Base-by-base conservation (phyloP, 139 green algal genomes). In the Chlorella vulgaris region DNA sequence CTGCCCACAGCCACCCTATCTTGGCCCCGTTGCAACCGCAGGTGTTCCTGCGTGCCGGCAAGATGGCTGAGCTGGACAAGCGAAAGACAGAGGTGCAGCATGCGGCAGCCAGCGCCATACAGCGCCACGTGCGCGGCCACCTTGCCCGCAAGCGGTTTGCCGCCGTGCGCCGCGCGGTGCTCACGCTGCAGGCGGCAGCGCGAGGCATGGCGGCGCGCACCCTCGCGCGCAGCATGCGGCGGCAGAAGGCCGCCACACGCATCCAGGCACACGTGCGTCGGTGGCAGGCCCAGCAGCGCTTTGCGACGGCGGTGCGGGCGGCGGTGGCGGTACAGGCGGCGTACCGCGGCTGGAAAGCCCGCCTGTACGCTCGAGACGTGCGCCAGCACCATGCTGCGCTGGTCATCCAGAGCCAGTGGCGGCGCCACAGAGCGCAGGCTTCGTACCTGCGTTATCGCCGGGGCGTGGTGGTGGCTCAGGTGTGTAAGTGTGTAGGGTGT, bases 41-140 rank as follows among this genome's bases (percentile, higher is more conserved):
- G 88, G 71, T 96, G 36, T 97, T 97, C 82, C 78, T 96, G 84
- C 86, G 93, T 35, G 90, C 88, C 13, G 97, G 97, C 33, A 92
- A 97, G 85, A 97, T 99, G 94, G 96, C 93, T 1, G 78, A 94
- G 69, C 89, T 99, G 69, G 95, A 99, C 86, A 97, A 96, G 90
- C 79, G 91, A 76, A 88, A 94, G 67, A 97, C 89, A 0, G 93
- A 99, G 29, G 81, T 93, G 69, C 84, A 98, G 62, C 94, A 97
- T 87, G 71, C 13, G 2, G 90, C 91, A 2, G 96, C 97, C 21
- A 87, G 86, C 31, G 89, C 69, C 28, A 90, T 98, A 71, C 93
- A 98, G 90, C 86, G 87, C 60, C 85, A 90, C 66, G 86, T 84
- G 55, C 89, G 90, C 31, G 90, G 90, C 53, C 92, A 84, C 62